Evolutionary conservation across 108 stramenopile genomes (phyloP).

Genomic region (Conticribra weissflogii): DNA sequence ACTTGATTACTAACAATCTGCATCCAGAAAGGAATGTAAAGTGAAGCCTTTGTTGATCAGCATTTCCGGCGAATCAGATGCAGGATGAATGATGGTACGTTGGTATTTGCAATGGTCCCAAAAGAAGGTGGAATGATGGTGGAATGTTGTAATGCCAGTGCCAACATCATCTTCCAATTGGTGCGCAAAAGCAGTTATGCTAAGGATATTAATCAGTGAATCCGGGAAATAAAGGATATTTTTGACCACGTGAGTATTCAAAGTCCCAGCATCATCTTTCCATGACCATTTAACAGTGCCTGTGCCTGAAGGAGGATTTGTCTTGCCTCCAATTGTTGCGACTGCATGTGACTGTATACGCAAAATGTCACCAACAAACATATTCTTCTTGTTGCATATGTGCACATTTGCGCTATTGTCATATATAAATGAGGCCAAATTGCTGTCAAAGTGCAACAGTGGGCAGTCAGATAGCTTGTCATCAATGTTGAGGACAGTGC

Average conservation of each 20-base stretch:
- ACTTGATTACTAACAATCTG: too few species aligned
- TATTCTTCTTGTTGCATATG: too few species aligned
- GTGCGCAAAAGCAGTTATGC: too few species aligned
- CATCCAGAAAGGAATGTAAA: too few species aligned
- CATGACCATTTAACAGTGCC: constrained; percentile 20
- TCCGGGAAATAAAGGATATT: constrained; percentile 17
- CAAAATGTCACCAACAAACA: neutral
- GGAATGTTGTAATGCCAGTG: too few species aligned
- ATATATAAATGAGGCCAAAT: neutral
- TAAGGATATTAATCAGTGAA: too few species aligned
- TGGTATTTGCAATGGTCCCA: too few species aligned
- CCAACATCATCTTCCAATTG: too few species aligned
- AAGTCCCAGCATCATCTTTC: constrained; percentile 2
- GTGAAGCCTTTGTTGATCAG: too few species aligned
- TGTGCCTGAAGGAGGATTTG: neutral
- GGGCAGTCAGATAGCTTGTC: neutral
- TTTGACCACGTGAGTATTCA: neutral
- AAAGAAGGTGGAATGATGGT: too few species aligned
- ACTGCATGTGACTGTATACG: neutral
- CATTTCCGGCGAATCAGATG: too few species aligned
- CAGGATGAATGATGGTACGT: too few species aligned
- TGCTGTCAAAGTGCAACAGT: neutral
- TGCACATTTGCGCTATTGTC: constrained; percentile 5
- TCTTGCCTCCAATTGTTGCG: constrained; percentile 22
- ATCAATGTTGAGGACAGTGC: neutral